Evolutionary conservation across 2,329 filamentous ascomycete genomes (phyloP).

Genomic region (Trichophyton equinum): DNA sequence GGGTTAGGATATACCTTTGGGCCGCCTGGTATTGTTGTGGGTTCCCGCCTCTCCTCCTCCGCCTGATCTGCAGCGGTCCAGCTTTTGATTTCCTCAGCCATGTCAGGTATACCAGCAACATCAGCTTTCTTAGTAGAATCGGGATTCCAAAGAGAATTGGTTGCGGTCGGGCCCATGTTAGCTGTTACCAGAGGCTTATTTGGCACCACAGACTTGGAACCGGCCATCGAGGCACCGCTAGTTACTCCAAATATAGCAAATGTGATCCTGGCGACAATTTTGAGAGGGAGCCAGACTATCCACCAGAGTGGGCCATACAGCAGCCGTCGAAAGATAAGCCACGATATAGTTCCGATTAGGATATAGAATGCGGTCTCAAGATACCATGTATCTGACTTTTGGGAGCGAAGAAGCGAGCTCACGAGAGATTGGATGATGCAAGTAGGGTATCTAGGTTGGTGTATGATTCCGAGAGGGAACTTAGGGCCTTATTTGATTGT

Average conservation of each 20-base stretch:
- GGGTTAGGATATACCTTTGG: conserved; percentile 32
- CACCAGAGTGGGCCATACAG: conserved; percentile 86
- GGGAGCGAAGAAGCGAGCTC: conserved; percentile 64
- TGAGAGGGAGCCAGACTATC: conserved; percentile 73
- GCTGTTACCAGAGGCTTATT: neutral
- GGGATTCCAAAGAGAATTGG: neutral
- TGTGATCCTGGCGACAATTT: conserved; percentile 48
- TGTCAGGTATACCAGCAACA: conserved; percentile 16
- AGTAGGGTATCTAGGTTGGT: conserved; percentile 65
- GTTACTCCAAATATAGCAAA: conserved; percentile 42
- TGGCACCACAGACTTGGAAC: neutral
- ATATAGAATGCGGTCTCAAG: conserved; percentile 81
- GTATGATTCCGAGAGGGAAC: conserved; percentile 69
- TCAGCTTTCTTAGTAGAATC: neutral
- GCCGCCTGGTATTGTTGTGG: conserved; percentile 24
- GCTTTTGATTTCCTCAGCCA: conserved; percentile 31
- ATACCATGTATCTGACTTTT: conserved; percentile 98
- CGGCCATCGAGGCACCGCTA: neutral
- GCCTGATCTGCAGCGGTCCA: conserved; percentile 11
- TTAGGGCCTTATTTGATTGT: conserved; percentile 71
- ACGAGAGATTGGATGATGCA: conserved; percentile 60
- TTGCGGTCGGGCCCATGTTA: neutral
- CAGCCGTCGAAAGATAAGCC: conserved; percentile 74
- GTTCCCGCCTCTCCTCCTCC: conserved; percentile 20
- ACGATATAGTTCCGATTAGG: conserved; percentile 61